Evolutionary conservation across 768 basidiomycete species (phyloP).

Genomic region (Lentinus tigrinus): DNA sequence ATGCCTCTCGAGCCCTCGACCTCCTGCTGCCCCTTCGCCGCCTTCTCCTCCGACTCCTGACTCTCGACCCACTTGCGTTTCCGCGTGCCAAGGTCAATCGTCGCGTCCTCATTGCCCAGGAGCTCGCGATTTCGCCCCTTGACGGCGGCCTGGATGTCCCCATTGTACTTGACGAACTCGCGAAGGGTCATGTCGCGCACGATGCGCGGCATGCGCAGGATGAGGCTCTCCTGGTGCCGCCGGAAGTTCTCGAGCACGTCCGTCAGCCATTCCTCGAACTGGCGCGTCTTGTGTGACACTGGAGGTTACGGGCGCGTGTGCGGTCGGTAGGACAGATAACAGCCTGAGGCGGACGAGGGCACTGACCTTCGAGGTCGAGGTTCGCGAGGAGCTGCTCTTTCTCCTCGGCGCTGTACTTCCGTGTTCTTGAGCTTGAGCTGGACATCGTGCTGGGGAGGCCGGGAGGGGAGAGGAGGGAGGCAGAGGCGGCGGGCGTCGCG

Average conservation of each 20-base stretch:
- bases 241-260: conserved; percentile 74
- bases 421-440: conserved; percentile 6
- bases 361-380: conserved; percentile 75
- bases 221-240: conserved; percentile 71
- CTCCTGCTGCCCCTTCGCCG: conserved; percentile 33
- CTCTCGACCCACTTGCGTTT: conserved; percentile 79
- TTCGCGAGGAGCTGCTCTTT: conserved; percentile 75
- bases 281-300: conserved; percentile 75
- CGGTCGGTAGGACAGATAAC: conserved; percentile 7
- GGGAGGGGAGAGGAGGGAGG: not conserved
- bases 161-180: conserved; percentile 79
- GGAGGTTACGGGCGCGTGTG: conserved; percentile 4
- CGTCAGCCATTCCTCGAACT: conserved; percentile 73
- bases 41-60: conserved; percentile 50
- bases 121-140: conserved; percentile 67
- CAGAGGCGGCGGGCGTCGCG: not conserved
- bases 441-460: conserved; percentile 1
- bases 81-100: conserved; percentile 63
- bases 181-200: conserved; percentile 71
- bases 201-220: conserved; percentile 72
- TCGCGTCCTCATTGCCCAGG: conserved; percentile 48
- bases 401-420: conserved; percentile 60
- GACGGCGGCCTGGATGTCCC: conserved; percentile 69
- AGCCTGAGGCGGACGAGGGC: not conserved
- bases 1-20: conserved; percentile 43